Evolutionary conservation across 2,329 filamentous ascomycete species (phyloP), one percentile per base, ranked within the genome.

Genomic region (Scopulariopsis brevicaulis): DNA sequence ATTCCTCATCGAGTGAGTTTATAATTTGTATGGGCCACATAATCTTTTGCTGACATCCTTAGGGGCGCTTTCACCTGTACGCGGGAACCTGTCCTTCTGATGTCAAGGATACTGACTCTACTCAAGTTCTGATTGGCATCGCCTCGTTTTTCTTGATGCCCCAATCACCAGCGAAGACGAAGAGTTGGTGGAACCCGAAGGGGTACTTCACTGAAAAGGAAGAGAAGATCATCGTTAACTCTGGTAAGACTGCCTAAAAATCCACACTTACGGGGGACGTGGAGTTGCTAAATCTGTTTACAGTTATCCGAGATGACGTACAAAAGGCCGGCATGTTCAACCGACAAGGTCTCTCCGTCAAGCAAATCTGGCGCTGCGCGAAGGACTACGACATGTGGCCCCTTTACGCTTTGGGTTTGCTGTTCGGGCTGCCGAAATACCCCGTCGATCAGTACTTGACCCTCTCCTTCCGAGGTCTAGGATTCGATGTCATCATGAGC

Each of bases 171-270:
- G 81, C 80, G 0, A 82, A 84, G 62, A 89, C 85, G 0, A 77
- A 77, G 6, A 80, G 77, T 34, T 74, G 75, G 63, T 81, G 82
- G 35, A 81, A 82, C 54, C 66, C 65, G 2, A 70, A 72, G 22
- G 85, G 85, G 3, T 85, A 84, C 78, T 85, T 87, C 66, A 78
- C 69, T 6, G 81, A 85, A 57, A 76, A 71, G 20, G 84, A 88
- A 66, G 81, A 84, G 64, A 82, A 82, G 62, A 86, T 87, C 60
- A 80, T 87, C 70, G 83, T 86, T 5, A 87, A 86, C 64, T 77
- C 65, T 34, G 67, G 67, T 67, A 59, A 57, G 62, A 34, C 3
- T 6, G 1, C 51, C 18, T 15, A 12, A 3, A 32, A 40, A 54
- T 18, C 4, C 1, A 12, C 6, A 10, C 12, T 6, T 18, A 52